Base-by-base conservation (phyloP, 2,329 filamentous ascomycete genomes). In the Sporothrix globosa region DNA sequence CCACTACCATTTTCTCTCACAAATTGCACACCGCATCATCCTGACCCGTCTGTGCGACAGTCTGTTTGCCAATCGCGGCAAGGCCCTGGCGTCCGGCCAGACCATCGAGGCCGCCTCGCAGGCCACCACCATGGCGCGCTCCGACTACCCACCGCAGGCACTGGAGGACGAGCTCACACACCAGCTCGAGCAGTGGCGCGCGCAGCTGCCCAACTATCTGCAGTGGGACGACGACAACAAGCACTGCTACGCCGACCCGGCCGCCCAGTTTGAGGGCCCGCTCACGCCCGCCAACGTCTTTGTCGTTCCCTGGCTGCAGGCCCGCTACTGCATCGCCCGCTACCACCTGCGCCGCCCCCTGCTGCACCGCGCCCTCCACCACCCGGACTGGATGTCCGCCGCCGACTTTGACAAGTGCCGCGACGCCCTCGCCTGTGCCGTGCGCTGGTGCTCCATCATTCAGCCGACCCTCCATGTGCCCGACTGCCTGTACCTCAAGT, bases 1-100 rank as follows among this genome's bases (percentile, higher is more conserved):
- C 76, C 84, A 86, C 75, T 86, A 86, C 70, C 85, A 87, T 73
- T 87, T 87, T 72, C 81, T 87, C 6, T 84, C 84, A 34, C 85
- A 87, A 74, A 84, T 85, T 48, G 84, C 85, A 7, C 84, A 86
- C 74, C 82, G 85, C 60, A 86, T 86, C 71, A 84, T 87, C 68
- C 79, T 87, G 10, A 86, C 83, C 1, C 82, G 85, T 7, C 82
- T 86, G 39, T 82, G 83, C 68, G 82, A 85, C 72, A 84, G 84
- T 75, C 56, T 75, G 67, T 72, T 74, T 44, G 34, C 65, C 41
- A 73, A 79, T 52, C 70, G 73, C 61, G 58, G 69, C 27, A 52
- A 70, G 14, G 73, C 70, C 2, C 69, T 74, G 19, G 71, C 72
- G 1, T 50, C 65, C 0, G 68, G 70, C n/a, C 66, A 71, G 41